Base-by-base conservation (phyloP, 176 grass and related monocot species). In the Zea luxurians region DNA sequence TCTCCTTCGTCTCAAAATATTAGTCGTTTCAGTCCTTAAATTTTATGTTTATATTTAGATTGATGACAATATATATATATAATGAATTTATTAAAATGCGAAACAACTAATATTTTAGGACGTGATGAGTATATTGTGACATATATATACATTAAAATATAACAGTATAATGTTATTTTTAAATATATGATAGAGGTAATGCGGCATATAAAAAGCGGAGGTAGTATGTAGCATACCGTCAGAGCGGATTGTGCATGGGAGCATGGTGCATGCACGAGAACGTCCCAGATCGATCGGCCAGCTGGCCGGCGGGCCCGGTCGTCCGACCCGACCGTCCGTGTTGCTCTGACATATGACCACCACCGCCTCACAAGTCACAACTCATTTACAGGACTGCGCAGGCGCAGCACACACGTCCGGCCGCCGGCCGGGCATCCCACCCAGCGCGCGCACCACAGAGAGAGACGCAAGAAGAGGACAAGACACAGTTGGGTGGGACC, bases 381-480 rank as follows among this genome's bases (percentile, higher is more conserved):
- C 48, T 13, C 40, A 41, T 58, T 40, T 52, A 27, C 58, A 72
- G 60, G n/a, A 78, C 59, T 12, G 58, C 61, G 36, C 13, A 47
- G 27, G 27, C 27, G 27, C 27, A 27, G 27, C 7, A 27, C 71
- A 70, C 62, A 13, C 70, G 72, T 27, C 78, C 57, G 55, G 44
- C n/a, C 43, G 58, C 78, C 57, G 55, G 44, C n/a, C 43, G 58
- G 21, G 57, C 70, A 40, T 40, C 34, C 27, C 60, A 48, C 34
- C 48, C 17, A 55, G 10, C 17, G 60, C 2, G 8, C 43, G 36
- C 75, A 21, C 8, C 12, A 20, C 10, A 49, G 46, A 12, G n/a
- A 36, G 27, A 4, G 35, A 11, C 21, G 43, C 36, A 50, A 37
- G 44, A 50, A 70, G 44, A 84, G n/a, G 65, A 85, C 48, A 74